Evolutionary conservation across 805 yeast species (phyloP).

Genomic region (Torulaspora franciscae): DNA sequence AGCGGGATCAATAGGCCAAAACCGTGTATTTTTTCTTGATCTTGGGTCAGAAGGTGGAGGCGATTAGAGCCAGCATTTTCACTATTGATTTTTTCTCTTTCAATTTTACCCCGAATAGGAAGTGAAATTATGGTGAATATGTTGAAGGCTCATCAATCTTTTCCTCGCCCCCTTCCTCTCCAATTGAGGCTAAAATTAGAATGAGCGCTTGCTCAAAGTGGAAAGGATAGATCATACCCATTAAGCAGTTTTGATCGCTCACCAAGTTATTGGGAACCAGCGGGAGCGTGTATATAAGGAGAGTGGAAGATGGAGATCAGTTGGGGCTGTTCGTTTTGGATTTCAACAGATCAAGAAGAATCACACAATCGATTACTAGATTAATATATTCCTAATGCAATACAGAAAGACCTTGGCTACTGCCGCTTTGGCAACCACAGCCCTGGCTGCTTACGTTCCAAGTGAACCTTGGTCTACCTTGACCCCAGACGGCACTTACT

Average conservation of each 20-base stretch:
- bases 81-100: neutral
- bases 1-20: neutral
- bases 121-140: neutral
- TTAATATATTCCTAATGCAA: conserved; percentile 37
- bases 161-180: neutral
- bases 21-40: neutral
- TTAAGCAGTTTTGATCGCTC: neutral
- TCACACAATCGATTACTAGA: neutral
- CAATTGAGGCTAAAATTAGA: conserved; percentile 4
- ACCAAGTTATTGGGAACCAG: neutral
- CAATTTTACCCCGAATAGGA: conserved; percentile 9
- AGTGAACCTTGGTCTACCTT: conserved; percentile 67
- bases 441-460: conserved; percentile 60
- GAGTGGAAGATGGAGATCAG: neutral
- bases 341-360: neutral
- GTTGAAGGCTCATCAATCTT: neutral
- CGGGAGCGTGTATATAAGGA: conserved; percentile 4
- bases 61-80: conserved; percentile 3
- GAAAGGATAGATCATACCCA: conserved; percentile 1
- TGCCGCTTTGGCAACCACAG: conserved; percentile 43
- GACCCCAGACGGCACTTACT: conserved; percentile 54
- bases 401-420: conserved; percentile 40
- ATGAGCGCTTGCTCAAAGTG: neutral
- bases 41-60: too few relatives aligned
- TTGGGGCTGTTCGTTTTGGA: too few relatives aligned